Conservation (phyloP, 108 stramenopile species). For the Fistulifera solaris region DNA sequence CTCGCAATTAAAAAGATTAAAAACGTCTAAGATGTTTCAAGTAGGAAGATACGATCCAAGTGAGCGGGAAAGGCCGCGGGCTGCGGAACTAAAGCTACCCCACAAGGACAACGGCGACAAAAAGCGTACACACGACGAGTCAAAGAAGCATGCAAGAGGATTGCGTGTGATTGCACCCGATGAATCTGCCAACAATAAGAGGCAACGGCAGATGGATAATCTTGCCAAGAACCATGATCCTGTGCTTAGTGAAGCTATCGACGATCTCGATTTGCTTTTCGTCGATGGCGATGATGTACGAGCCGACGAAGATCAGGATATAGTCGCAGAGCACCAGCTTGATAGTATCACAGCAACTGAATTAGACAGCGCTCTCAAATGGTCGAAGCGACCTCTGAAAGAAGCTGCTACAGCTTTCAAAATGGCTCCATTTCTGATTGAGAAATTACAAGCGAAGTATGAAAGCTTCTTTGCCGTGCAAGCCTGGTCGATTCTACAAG, state of each 20-base stretch:
- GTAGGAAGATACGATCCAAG: slow-evolving; percentile 59
- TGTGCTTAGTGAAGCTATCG: slow-evolving; percentile 59
- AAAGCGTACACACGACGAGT: neutral
- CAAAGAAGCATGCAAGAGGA: slow-evolving; percentile 4
- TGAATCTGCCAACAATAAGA: slow-evolving; percentile 9
- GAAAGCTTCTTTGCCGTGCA: slow-evolving; percentile 89
- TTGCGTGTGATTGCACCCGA: slow-evolving; percentile 63
- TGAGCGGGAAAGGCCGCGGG: slow-evolving; percentile 21
- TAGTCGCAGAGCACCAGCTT: neutral
- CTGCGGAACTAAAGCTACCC: slow-evolving; percentile 15
- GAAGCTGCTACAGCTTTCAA: slow-evolving; percentile 58
- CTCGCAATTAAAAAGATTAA: too few relatives aligned
- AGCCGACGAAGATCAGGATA: slow-evolving; percentile 7
- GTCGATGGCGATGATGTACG: slow-evolving; percentile 21
- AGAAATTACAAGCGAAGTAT: slow-evolving; percentile 58
- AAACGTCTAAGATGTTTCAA: too few relatives aligned
- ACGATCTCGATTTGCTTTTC: slow-evolving; percentile 62
- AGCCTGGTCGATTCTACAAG: slow-evolving; percentile 71
- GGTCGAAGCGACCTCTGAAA: slow-evolving; percentile 49
- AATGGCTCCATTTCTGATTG: slow-evolving; percentile 60
- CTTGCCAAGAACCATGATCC: slow-evolving; percentile 13
- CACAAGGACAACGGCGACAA: slow-evolving; percentile 11
- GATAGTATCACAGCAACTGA: slow-evolving; percentile 6
- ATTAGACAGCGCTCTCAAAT: slow-evolving; percentile 40
- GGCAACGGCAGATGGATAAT: slow-evolving; percentile 16